Evolutionary conservation across 306 rosid genomes (phyloP), one percentile per base, ranked within the genome.

Genomic region (Inga leiocalycina): DNA sequence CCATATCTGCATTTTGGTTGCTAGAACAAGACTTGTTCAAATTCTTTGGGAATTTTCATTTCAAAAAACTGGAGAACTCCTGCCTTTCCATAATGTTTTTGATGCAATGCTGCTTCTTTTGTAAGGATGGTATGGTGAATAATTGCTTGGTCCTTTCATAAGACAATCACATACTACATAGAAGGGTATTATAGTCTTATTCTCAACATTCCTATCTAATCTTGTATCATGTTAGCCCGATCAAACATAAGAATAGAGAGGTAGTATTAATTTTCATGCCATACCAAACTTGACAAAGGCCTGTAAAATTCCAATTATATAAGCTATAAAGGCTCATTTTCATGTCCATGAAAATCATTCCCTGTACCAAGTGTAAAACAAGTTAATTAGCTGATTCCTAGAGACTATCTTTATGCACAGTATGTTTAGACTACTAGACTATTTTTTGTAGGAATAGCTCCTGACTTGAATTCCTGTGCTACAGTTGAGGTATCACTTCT

Each of bases 401-500:
- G 20, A 52, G 37, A 37, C 20, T 17, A 12, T 54, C 34, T 35
- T 51, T 43, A 43, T 16, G 34, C 34, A 20, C 13, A 2, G 11
- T 56, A 11, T 10, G 79, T 57, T 11, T 75, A 56, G 34, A 11
- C 69, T n/a, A 57, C 12, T 71, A 22, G 37, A 71, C 56, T 44
- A 5, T 64, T 39, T 32, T 35, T 20, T 51, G 79, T 37, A 56
- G 52, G 51, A 54, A 37, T 10, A 71, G 35, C 16, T 45, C n/a
- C 76, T 24, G 37, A 71, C 35, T 13, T 41, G 74, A 10, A 4
- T 39, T 20, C 22, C 54, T 15, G 12, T 39, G 70, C 51, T n/a
- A 69, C 79, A 20, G 37, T 75, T 75, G 69, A 76, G 68, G 46
- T 39, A 56, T 35, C 34, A 19, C 30, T 57, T 20, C 68, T 34